Conservation (phyloP, 805 yeast genomes). For the Teunomyces kruisii region DNA sequence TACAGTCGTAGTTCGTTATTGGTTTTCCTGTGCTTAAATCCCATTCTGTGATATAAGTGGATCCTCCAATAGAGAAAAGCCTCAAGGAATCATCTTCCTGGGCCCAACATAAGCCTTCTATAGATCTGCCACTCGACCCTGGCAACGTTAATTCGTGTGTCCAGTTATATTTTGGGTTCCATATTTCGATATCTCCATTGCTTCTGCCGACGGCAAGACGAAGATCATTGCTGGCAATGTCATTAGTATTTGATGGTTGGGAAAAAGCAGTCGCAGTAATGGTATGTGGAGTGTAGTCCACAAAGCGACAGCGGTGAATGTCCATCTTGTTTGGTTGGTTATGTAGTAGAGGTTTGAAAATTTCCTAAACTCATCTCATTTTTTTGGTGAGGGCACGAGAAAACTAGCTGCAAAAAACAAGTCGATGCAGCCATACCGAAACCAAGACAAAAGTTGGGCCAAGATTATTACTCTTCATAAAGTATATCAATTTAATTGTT, state of each 20-base stretch:
- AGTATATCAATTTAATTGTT: too few species aligned
- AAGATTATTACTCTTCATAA: too few species aligned
- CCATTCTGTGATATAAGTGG: conserved; percentile 92
- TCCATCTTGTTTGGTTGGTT: conserved; percentile 45
- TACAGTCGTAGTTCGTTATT: conserved; percentile 75
- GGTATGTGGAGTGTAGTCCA: conserved; percentile 82
- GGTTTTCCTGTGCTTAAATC: conserved; percentile 74
- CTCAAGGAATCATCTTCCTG: conserved; percentile 54
- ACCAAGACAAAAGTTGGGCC: too few species aligned
- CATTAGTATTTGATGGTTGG: conserved; percentile 47
- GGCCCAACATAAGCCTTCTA: conserved; percentile 88
- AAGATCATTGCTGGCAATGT: conserved; percentile 46
- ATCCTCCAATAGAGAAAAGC: conserved; percentile 91
- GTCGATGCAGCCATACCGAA: neutral
- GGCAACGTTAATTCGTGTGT: conserved; percentile 65
- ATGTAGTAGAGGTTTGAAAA: conserved; percentile 7
- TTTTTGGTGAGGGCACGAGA: conserved; percentile 4
- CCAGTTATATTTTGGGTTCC: conserved; percentile 89
- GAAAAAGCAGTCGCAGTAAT: conserved; percentile 83
- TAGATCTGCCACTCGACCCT: conserved; percentile 80
- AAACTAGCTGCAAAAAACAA: conserved; percentile 1
- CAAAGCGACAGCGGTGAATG: conserved; percentile 88
- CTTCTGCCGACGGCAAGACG: conserved; percentile 89
- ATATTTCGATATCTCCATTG: conserved; percentile 93
- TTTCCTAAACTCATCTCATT: conserved; percentile 10